Base-by-base conservation (phyloP, 192 early-diverging fungal genomes). In the Entophlyctis helioformis region DNA sequence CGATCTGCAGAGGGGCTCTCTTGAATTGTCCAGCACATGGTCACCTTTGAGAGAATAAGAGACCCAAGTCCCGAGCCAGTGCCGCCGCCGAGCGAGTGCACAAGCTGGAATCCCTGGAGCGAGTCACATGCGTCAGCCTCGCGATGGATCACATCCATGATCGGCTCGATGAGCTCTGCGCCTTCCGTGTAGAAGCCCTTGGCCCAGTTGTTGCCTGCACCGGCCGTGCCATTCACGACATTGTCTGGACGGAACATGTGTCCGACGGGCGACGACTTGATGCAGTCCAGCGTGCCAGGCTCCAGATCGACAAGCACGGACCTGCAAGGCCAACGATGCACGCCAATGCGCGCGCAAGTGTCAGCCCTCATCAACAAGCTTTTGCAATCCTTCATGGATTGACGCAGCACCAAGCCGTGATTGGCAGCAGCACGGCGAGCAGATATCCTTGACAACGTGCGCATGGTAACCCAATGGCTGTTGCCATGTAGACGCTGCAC, bases 161-260 rank as follows among this genome's bases (percentile, higher is more conserved):
- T 84, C 23, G 76, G 76, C 64, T 98, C 95, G 28, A 96, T 86
- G 13, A 98, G 72, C 76, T 98, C 95, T 28, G 95, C 92, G 59
- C 95, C 95, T 72, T 98, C 95, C 26, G 95, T 98, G 77, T 98
- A 98, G 67, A 91, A 86, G 45, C 95, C 95, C 67, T 93, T 95
- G 50, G 95, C 95, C 95, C 95, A 98, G 68, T 91, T 90, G 82
- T 98, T 98, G 51, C 95, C 95, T 48, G 95, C 95, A 53, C 95
- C 95, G 51, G 73, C 85, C 66, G 93, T 86, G 15, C 85, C 95
- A 66, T 84, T 82, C 41, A 98, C 79, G 57, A 89, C 93, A 81
- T 96, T 98, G 62, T 98, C 92, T 25, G 90, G 90, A 51, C 89
- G 80, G 74, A 90, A 96, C 41, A 96, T 77, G 50, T 86, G 67